Evolutionary conservation across 1,284 basidiomycete genomes (phyloP), one percentile per base, ranked within the genome.

Genomic region (Cryptococcus maquisensis): DNA sequence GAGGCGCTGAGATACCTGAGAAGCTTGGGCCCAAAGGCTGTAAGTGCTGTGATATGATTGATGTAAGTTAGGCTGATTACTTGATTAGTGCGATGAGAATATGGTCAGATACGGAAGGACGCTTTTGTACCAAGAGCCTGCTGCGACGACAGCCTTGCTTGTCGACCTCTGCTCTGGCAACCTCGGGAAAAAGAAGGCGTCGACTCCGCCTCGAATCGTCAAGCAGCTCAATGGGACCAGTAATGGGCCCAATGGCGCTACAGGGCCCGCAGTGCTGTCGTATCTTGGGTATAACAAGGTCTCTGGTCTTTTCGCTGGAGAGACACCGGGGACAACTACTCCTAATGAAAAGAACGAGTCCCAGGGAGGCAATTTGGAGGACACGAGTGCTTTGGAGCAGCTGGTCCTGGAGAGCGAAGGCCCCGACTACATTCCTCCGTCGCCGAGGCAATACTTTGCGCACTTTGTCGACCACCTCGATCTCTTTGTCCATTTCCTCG

Each of bases 401-500:
- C 21, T 36, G 12, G 28, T 15, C 32, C 3, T 40, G 13, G 7
- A 36, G 39, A 16, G 15, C 21, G 28, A 55, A 55, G 36, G 54
- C 50, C 62, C 62, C 6, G 57, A 67, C 12, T 78, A 78, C 52
- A 82, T 83, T 56, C 80, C 84, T 0, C 88, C 91, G 0, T 91
- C 91, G 0, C 92, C 94, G 0, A 81, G 86, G 1, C 80, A 87
- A 32, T 97, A 92, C 74, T 98, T 98, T 67, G 86, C 94, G 0
- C 91, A 96, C 72, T 98, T 97, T 63, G 86, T 97, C 40, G 90
- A 94, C 64, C 90, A 95, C 66, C 85, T 86, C 56, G 80, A 80
- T 1, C 83, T 89, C 51, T 95, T 98, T 64, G 81, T 90, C 38
- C 80, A 82, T 2, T 98, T 98, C 74, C 81, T 98, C 7, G 94